Evolutionary conservation across 2,329 filamentous ascomycete species (phyloP).

Genomic region (Chaetomium globosum): DNA sequence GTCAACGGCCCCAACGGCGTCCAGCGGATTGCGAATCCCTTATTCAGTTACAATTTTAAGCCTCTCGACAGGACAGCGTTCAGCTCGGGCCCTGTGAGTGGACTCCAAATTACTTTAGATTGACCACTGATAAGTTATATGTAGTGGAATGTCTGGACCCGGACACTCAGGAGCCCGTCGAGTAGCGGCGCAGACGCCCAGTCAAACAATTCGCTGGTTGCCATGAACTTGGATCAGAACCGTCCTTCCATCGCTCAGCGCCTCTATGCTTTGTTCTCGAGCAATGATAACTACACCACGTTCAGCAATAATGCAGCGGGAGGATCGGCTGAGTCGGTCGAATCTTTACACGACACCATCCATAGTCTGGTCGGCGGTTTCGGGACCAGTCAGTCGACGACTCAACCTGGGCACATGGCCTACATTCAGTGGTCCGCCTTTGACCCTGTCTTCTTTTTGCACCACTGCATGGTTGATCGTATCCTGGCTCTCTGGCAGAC

Average conservation of each 20-base stretch:
- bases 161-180: conserved; percentile 61
- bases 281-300: conserved; percentile 66
- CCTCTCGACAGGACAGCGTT: conserved; percentile 63
- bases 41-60: conserved; percentile 63
- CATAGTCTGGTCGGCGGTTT: conserved; percentile 60
- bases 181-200: conserved; percentile 46
- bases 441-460: conserved; percentile 78
- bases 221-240: conserved; percentile 54
- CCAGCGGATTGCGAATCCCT: conserved; percentile 62
- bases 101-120: background rate
- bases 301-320: conserved; percentile 72
- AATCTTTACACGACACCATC: conserved; percentile 65
- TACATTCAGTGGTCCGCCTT: conserved; percentile 67
- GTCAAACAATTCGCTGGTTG: conserved; percentile 64
- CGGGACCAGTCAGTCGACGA: conserved; percentile 35
- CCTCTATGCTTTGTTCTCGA: conserved; percentile 68
- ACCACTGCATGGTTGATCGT: conserved; percentile 76
- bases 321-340: conserved; percentile 63
- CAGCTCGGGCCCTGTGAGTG: conserved; percentile 60
- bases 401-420: conserved; percentile 63
- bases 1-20: conserved; percentile 59
- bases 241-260: conserved; percentile 61
- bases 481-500: conserved; percentile 77
- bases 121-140: conserved; percentile 23
- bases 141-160: conserved; percentile 61